phyloP scores from a whole-genome alignment of 2,329 filamentous ascomycete genomes.

The Coniochaeta sp. region DNA sequence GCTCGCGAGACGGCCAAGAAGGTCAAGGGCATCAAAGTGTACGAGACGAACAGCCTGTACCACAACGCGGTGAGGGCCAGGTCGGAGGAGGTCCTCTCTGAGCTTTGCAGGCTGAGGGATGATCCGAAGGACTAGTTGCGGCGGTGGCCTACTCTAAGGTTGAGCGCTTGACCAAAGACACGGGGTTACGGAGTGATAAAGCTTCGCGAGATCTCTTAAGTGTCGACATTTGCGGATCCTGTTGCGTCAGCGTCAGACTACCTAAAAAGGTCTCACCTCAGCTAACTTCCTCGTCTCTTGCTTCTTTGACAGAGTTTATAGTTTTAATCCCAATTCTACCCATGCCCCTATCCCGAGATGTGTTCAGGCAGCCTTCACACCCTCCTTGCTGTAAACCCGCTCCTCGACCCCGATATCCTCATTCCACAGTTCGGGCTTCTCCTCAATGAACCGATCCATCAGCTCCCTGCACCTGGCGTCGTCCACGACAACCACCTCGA shows the following conservation, averaged over 20 bases:
- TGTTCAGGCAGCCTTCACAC: not conserved
- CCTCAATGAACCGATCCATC: conserved; percentile 65
- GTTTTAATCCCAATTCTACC: too few species aligned
- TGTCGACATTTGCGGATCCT: too few species aligned
- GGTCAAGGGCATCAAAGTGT: conserved; percentile 72
- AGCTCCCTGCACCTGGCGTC: conserved; percentile 56
- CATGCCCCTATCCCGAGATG: too few species aligned
- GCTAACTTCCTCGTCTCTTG: too few species aligned
- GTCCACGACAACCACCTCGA: conserved; percentile 67
- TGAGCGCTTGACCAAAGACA: too few species aligned
- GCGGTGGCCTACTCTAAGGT: too few species aligned
- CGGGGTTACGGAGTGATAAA: too few species aligned
- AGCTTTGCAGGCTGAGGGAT: conserved; percentile 71
- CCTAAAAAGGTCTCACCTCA: too few species aligned
- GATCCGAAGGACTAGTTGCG: conserved; percentile 44
- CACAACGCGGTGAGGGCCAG: conserved; percentile 73
- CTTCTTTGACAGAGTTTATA: too few species aligned
- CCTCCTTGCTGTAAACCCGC: conserved; percentile 29
- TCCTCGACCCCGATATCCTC: conserved; percentile 49
- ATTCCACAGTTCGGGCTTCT: conserved; percentile 64
- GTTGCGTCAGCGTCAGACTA: too few species aligned
- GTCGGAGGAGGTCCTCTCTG: conserved; percentile 67
- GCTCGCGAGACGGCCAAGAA: conserved; percentile 65
- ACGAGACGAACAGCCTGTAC: conserved; percentile 79
- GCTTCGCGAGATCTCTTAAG: too few species aligned